phyloP scores from a whole-genome alignment of 805 yeast genomes.

The Grigorovia humatica region DNA sequence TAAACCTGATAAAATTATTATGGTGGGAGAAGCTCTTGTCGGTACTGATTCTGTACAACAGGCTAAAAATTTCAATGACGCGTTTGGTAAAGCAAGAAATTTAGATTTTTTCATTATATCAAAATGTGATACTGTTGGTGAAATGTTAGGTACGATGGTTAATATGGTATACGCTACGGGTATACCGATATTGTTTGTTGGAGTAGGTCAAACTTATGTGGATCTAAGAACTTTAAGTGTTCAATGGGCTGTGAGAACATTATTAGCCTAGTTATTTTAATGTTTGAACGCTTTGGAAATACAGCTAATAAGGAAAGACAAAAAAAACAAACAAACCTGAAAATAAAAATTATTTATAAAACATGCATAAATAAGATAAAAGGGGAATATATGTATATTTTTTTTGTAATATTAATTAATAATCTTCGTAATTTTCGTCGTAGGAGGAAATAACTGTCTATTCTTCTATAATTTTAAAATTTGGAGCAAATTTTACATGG shows the following conservation, averaged over 20 bases:
- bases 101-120: slow-evolving; percentile 87
- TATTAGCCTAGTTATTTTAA: slow-evolving; percentile 42
- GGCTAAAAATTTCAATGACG: slow-evolving; percentile 84
- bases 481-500: slow-evolving; percentile 50
- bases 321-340: background rate
- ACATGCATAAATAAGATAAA: no score
- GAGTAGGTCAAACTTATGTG: slow-evolving; percentile 94
- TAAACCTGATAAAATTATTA: slow-evolving; percentile 87
- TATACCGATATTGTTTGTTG: slow-evolving; percentile 90
- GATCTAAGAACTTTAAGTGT: slow-evolving; percentile 85
- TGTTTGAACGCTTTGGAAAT: no score
- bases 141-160: slow-evolving; percentile 90
- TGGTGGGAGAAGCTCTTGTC: slow-evolving; percentile 97
- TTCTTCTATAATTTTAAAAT: slow-evolving; percentile 45
- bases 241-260: slow-evolving; percentile 80
- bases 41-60: slow-evolving; percentile 97
- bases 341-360: background rate
- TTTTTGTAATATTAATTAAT: background rate
- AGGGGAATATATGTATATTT: no score
- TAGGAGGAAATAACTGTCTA: background rate
- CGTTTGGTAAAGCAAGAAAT: slow-evolving; percentile 74
- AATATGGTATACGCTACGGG: slow-evolving; percentile 96
- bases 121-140: slow-evolving; percentile 96
- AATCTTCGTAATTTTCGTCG: background rate
- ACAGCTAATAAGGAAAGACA: background rate